Percentiles rank a stretch among this genome's conserved stretches.
Conservation (phyloP, 305 asterid genomes). For the Solanum hybrid region DNA sequence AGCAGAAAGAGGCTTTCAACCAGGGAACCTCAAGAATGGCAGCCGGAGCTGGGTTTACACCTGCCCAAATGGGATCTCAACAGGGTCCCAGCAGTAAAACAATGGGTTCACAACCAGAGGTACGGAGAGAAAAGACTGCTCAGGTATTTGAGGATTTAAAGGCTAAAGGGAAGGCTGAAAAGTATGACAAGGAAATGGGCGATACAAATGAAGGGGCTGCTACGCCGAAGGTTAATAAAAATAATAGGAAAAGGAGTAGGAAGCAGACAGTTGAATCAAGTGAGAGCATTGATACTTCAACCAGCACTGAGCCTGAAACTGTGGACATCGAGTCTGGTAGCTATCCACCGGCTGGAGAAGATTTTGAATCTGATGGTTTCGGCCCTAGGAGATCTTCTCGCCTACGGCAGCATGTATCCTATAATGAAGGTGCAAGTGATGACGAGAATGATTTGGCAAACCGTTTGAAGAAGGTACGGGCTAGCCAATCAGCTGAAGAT, state of each 20-base stretch:
- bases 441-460: constrained; percentile 28
- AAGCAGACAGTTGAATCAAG: constrained; percentile 29
- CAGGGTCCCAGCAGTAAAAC: constrained; percentile 20
- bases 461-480: constrained; percentile 26
- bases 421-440: constrained; percentile 34
- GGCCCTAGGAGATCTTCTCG: constrained; percentile 39
- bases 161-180: constrained; percentile 16
- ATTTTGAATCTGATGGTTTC: constrained; percentile 14
- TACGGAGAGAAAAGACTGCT: constrained; percentile 18
- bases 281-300: constrained; percentile 33
- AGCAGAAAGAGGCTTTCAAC: constrained; percentile 23
- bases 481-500: constrained; percentile 17
- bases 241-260: constrained; percentile 41
- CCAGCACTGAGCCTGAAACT: constrained; percentile 25
- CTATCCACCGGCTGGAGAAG: constrained; percentile 18
- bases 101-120: constrained; percentile 28
- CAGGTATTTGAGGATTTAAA: constrained; percentile 21
- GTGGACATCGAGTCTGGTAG: constrained; percentile 16
- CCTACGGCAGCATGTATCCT: constrained; percentile 39
- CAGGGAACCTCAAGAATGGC: constrained; percentile 13
- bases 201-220: constrained; percentile 18
- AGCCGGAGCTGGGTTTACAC: constrained; percentile 21
- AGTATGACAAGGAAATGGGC: constrained; percentile 9
- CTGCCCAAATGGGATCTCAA: constrained; percentile 24
- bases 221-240: constrained; percentile 20